Base-by-base conservation (phyloP, 331 rosid species). In the Pyrus hybrid region DNA sequence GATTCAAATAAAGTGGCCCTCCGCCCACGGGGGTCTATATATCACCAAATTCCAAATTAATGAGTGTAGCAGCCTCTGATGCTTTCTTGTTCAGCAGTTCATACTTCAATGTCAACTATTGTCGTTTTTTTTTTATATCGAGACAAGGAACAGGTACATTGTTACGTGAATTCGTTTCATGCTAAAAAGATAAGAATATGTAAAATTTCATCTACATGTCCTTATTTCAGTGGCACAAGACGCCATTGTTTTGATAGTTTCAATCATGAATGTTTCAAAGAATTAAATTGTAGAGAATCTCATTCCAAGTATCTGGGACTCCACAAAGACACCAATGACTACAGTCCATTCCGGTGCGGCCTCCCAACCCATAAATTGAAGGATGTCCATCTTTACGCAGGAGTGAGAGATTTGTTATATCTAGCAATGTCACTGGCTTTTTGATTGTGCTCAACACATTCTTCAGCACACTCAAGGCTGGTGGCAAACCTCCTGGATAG, bases 271-370 rank as follows among this genome's bases (percentile, higher is more conserved):
- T 43, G 20, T 9, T 33, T 80, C 63, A 83, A 80, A 82, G 81
- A 74, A 92, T 77, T 45, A 83, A 75, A 76, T 90, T 89, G 88
- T 87, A 90, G 72, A 95, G 90, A 57, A 95, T 86, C 64, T 85
- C 73, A 14, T 95, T 95, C 99, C 99, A 95, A 56, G 92, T 84
- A 71, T 95, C 97, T 16, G 97, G 97, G 79, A 95, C 97, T 8
- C 97, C 99, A 12, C 91, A 45, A 2, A 95, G 96, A 68, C 99
- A 95, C 99, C 99, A 95, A 75, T 95, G 99, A 67, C 91, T 92
- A 47, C 97, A 95, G 2, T 95, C 99, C 86, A 86, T 73, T 72
- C 77, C 85, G 0, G 78, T 73, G n/a, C 37, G 16, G 9, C 93
- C 96, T 26, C 37, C 74, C 9, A 90, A 77, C 13, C 97, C 99